Evolutionary conservation across 306 rosid species (phyloP), one percentile per base, ranked within the genome.

Genomic region (Oxytropis ochrocephala): DNA sequence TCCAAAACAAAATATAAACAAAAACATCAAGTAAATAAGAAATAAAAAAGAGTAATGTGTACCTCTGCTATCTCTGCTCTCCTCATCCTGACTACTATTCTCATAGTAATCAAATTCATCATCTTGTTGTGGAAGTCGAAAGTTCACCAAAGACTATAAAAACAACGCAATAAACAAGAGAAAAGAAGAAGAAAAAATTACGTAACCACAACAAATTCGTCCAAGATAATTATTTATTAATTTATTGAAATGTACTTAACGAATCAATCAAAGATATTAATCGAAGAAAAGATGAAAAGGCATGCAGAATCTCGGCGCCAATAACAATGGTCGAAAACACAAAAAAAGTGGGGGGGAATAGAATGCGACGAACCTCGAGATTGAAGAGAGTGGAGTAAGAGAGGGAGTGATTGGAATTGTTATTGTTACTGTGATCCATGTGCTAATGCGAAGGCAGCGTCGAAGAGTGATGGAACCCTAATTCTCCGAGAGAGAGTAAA

Each of bases 41-140:
- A 49, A 0, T 11, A 36, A 54, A 48, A 42, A 69, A 13, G 47
- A 30, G 44, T 8, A 49, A 66, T 74, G 79, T 76, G 75, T 77
- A 88, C 98, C 96, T 88, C 86, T 96, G 80, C 91, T 90, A 75
- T 81, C 94, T 84, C 91, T 88, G 91, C 98, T 93, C 86, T 90
- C 64, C 16, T 29, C 98, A 78, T 90, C 98, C 91, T 90, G 96
- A 85, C 97, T 93, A 80, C 96, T 95, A 83, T 91, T 89, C 35
- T 84, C 99, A 78, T 91, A 91, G 74, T 95, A 95, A 83, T 95
- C 91, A 75, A 89, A 91, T 65, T 79, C 97, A 85, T 89, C 96
- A 81, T 86, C 95, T 55, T 87, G 86, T 72, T 84, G 85, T 67
- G 99, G 96, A 79, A 95, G 93, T 82, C 82, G 97, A 79, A 84